Evolutionary conservation across 257 asterid genomes (phyloP).

Genomic region (Primulina tabacum): DNA sequence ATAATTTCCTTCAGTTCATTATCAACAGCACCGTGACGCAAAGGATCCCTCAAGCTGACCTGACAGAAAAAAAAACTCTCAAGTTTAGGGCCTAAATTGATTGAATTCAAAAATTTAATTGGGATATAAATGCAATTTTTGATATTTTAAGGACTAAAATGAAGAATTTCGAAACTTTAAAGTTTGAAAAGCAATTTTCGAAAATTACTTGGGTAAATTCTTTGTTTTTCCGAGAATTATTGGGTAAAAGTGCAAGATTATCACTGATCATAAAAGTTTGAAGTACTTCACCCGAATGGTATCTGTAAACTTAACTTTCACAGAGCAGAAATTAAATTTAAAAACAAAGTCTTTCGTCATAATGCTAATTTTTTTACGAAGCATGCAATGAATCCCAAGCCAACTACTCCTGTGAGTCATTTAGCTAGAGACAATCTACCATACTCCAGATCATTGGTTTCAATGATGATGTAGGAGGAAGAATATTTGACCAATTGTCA

Average conservation of each 20-base stretch:
- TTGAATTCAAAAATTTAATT: too few species aligned
- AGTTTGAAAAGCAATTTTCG: too few species aligned
- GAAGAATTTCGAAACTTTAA: too few species aligned
- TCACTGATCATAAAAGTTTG: too few species aligned
- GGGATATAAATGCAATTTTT: too few species aligned
- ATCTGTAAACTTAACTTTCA: not conserved
- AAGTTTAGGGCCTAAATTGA: too few species aligned
- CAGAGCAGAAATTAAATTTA: constrained; percentile 10
- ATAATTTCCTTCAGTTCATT: constrained; percentile 70
- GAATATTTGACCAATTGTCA: not conserved
- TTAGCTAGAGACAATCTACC: not conserved
- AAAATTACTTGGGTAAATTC: too few species aligned
- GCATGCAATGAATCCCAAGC: not conserved
- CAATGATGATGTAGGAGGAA: not conserved
- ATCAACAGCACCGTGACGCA: constrained; percentile 76
- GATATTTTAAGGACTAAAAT: too few species aligned
- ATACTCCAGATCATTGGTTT: not conserved
- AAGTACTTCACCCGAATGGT: not conserved
- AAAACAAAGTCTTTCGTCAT: constrained; percentile 7
- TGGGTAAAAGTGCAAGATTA: too few species aligned
- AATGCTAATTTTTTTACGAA: not conserved
- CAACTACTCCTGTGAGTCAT: not conserved
- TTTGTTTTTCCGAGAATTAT: too few species aligned
- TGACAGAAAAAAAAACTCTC: constrained; percentile 29
- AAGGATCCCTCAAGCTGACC: constrained; percentile 97